Evolutionary conservation across 1,284 basidiomycete species (phyloP).

Genomic region (Sphaerobolus stellatus): DNA sequence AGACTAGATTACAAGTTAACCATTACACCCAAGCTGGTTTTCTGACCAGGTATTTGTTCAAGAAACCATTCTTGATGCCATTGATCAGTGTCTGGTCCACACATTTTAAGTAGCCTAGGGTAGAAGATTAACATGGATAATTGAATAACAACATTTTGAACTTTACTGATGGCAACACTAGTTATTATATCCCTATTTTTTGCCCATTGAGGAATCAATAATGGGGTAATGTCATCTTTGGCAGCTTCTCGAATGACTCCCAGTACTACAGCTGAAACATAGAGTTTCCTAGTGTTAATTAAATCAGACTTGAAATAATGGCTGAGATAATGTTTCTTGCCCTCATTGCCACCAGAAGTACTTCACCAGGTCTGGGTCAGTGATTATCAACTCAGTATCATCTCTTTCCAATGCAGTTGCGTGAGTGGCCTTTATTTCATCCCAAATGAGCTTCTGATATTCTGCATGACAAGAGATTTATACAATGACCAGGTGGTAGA

Average conservation of each 20-base stretch:
- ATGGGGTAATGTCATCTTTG: conserved; percentile 44
- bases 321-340: conserved; percentile 19
- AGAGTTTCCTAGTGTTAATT: conserved; percentile 42
- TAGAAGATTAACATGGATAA: conserved; percentile 8
- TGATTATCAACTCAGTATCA: conserved; percentile 38
- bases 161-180: conserved; percentile 37
- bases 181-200: conserved; percentile 32
- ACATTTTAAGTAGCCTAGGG: conserved; percentile 13
- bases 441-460: conserved; percentile 37
- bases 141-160: conserved; percentile 35
- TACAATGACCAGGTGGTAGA: conserved; percentile 44
- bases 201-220: conserved; percentile 36
- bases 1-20: not conserved
- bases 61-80: not conserved
- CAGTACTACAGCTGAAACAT: conserved; percentile 40
- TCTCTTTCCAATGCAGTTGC: conserved; percentile 38
- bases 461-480: conserved; percentile 39
- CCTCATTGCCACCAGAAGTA: conserved; percentile 59
- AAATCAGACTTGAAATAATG: not conserved
- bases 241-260: conserved; percentile 38
- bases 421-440: conserved; percentile 37
- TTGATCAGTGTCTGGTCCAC: not conserved
- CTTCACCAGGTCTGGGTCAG: conserved; percentile 46
- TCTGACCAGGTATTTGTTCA: not conserved
- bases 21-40: not conserved